Base-by-base conservation (phyloP, 768 basidiomycete genomes). In the Russula abietina region DNA sequence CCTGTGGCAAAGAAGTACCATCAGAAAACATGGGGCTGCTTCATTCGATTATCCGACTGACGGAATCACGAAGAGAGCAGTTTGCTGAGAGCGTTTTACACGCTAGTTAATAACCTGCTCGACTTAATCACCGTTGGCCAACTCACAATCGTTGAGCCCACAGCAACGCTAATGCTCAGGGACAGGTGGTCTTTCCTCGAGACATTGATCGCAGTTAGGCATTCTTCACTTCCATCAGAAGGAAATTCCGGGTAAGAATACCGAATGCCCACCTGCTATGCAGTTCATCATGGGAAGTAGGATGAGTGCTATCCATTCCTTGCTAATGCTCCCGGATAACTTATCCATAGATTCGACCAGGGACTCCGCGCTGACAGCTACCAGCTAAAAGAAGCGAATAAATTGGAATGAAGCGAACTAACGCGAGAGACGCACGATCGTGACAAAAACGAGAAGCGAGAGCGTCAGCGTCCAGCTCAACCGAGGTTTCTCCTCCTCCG, bases 281-380 rank as follows among this genome's bases (percentile, higher is more conserved):
- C 87, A 88, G 38, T 84, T 88, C 45, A 95, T 88, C 19, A 87
- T 86, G 3, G 95, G 95, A 11, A 98, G 80, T 16, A 98, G 71
- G 68, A 98, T 92, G 39, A 98, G 76, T 17, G 87, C 93, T 61
- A 95, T 80, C 86, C 92, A 98, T 72, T 93, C 89, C 66, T 90
- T 89, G 70, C 84, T 87, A 65, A 98, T 83, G 4, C 78, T 78
- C 8, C 65, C 70, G 22, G 88, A 87, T 57, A 96, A 77, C 43
- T 84, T 86, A 70, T 93, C 83, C 83, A 97, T 91, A 9, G 89
- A 86, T 70, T 83, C 85, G 9, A 98, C 93, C 17, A 98, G 77
- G 74, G 79, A 84, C 68, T 88, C 87, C 11, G 87, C 86, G 6
- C 80, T 86, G 61, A 88, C 71, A 12, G 84, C 79, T 26, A 82